Conservation (phyloP, 805 yeast species). For the Saccharomyces paradoxus region DNA sequence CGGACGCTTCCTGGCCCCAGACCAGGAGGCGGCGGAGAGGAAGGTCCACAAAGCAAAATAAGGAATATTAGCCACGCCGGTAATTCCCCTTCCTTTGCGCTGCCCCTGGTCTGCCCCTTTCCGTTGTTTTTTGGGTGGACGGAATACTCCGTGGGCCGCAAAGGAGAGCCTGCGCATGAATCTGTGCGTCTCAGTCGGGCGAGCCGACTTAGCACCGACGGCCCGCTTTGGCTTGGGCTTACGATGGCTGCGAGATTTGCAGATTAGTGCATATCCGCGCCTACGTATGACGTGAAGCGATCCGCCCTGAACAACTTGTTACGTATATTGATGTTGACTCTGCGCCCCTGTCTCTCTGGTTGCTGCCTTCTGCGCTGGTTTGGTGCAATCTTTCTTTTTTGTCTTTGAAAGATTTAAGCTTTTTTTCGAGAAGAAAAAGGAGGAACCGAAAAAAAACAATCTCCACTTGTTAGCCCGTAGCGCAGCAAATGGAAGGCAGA, state of each 20-base stretch:
- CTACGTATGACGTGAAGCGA: not conserved
- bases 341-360: conserved; percentile 10
- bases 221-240: not conserved
- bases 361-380: not conserved
- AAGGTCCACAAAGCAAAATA: not conserved
- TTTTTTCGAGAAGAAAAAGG: not conserved
- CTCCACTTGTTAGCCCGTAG: not conserved
- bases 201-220: not conserved
- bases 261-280: not conserved
- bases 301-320: not conserved
- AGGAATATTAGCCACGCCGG: not conserved
- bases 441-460: not conserved
- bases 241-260: not conserved
- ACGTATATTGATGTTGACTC: not conserved
- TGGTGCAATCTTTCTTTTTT: not conserved
- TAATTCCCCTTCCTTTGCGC: not conserved
- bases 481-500: not conserved
- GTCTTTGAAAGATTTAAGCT: not conserved
- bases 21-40: not conserved
- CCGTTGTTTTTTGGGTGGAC: not conserved
- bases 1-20: not conserved
- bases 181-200: not conserved
- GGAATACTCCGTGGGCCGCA: not conserved
- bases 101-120: not conserved
- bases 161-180: not conserved